Conservation (phyloP, 2,329 filamentous ascomycete genomes). For the Daldinia eschscholtzii region DNA sequence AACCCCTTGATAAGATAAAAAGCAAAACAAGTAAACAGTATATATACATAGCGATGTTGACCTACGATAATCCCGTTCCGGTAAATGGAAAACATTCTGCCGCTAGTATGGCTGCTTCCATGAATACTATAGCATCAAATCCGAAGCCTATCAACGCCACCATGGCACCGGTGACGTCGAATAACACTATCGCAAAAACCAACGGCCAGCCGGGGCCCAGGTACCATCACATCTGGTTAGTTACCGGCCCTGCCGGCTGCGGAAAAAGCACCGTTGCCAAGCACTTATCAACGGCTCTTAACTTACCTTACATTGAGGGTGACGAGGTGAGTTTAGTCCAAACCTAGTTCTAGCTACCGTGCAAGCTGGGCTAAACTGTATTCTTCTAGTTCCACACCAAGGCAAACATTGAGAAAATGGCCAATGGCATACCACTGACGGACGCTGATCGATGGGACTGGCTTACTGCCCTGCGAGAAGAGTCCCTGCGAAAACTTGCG, state of each 20-base stretch:
- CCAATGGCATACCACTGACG: conserved; percentile 82
- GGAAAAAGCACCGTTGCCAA: conserved; percentile 83
- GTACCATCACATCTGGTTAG: conserved; percentile 81
- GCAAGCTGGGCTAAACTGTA: conserved; percentile 20
- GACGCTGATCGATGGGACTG: conserved; percentile 98
- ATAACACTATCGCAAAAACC: conserved; percentile 49
- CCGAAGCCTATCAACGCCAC: conserved; percentile 51
- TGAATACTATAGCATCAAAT: conserved; percentile 49
- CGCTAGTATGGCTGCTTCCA: conserved; percentile 49
- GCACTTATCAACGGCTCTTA: conserved; percentile 71
- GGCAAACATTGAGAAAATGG: conserved; percentile 93
- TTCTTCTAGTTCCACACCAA: conserved; percentile 73
- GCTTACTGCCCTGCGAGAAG: conserved; percentile 83
- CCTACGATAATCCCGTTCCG: conserved; percentile 62
- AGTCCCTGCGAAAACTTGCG: conserved; percentile 68
- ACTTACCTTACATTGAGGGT: conserved; percentile 80
- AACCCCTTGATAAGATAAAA: background rate
- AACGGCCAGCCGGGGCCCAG: conserved; percentile 49
- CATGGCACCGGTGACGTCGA: conserved; percentile 50
- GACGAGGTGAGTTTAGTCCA: conserved; percentile 72
- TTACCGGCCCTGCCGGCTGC: conserved; percentile 83
- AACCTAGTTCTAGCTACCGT: conserved; percentile 7
- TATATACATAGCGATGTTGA: conserved; percentile 59
- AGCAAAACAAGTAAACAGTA: conserved; percentile 8
- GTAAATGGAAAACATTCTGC: conserved; percentile 57